Evolutionary conservation across 176 grass and related monocot genomes (phyloP), one percentile per base, ranked within the genome.

Genomic region (Canna indica): DNA sequence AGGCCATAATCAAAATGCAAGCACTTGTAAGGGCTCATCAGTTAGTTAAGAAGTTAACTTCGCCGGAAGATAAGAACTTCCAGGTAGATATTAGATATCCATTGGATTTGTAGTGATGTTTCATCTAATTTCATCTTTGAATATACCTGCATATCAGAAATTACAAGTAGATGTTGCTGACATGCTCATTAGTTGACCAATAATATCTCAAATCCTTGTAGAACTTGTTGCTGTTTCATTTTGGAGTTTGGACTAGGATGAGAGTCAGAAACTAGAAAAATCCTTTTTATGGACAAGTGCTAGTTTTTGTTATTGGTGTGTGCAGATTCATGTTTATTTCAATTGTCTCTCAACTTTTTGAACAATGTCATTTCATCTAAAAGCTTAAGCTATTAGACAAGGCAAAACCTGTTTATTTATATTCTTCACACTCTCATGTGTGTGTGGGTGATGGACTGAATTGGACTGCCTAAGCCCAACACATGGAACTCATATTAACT

Each of bases 1-100:
- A 85, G 85, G 94, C 82, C 15, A 90, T 99, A 77, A 63, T 99
- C 56, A 99, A 87, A 88, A 83, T 90, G 56, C 94, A 99, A 78
- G 82, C 78, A 17, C 74, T 90, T 64, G 78, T 90, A 33, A 76
- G 94, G 53, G 69, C 77, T 72, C 84, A 26, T 78, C 89, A 56
- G 69, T 77, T 47, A 60, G 45, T 39, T 57, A 64, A 68, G 47
- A 79, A 63, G 59, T 52, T 28, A 25, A 47, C 9, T 24, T 2
- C 59, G 70, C 66, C 28, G 32, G 56, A 58, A 34, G 1, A 39
- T 57, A 57, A 41, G 32, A 59, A 46, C 25, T 58, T 73, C 67
- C 74, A 80, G 77, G 82, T 83, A 63, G 53, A 33, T 31, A 56
- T 22, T 24, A 3, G 17, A 45, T 22, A 54, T 76, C 13, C 28